Evolutionary conservation across 331 rosid genomes (phyloP), one percentile per base, ranked within the genome.

Genomic region (Telfairia occidentalis): DNA sequence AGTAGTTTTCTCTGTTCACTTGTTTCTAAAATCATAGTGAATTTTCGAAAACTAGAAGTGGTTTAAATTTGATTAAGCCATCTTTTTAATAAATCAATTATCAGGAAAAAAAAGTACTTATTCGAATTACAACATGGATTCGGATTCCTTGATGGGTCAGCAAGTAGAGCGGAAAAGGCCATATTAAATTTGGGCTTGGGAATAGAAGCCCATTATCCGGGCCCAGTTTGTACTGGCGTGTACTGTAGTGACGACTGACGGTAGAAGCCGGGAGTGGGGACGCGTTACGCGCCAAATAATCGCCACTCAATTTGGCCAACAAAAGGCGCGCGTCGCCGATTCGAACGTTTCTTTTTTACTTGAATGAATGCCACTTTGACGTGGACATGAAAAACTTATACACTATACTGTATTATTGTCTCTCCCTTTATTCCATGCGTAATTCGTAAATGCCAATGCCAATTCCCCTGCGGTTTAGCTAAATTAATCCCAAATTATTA

Each of bases 241-340:
- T 65, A 9, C 32, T n/a, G n/a, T n/a, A n/a, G n/a, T n/a, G n/a
- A n/a, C n/a, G n/a, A n/a, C n/a, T 65, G 65, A 58, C 65, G 29
- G 71, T 63, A 61, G 46, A 61, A 13, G 23, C 23, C 23, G 74
- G 13, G 38, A 35, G 26, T n/a, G 67, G 69, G 23, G 37, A 74
- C 38, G 37, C 4, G 26, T 76, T 76, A 76, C 48, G 79, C 79
- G 74, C 73, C 79, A 76, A 76, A 76, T 45, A 76, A 76, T 76
- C 52, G 50, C 61, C 74, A 64, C 60, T 75, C 59, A 59, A 40
- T 40, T 45, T 73, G 30, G 34, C 40, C 35, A 48, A 43, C 70
- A 78, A 78, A 69, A 67, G 76, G 81, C 76, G 81, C 76, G 81
- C 76, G 54, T 78, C 81, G 76, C 50, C 81, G 76, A 78, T 78